Base-by-base conservation (phyloP, 1,284 basidiomycete species). In the Irpex rosettiformis region DNA sequence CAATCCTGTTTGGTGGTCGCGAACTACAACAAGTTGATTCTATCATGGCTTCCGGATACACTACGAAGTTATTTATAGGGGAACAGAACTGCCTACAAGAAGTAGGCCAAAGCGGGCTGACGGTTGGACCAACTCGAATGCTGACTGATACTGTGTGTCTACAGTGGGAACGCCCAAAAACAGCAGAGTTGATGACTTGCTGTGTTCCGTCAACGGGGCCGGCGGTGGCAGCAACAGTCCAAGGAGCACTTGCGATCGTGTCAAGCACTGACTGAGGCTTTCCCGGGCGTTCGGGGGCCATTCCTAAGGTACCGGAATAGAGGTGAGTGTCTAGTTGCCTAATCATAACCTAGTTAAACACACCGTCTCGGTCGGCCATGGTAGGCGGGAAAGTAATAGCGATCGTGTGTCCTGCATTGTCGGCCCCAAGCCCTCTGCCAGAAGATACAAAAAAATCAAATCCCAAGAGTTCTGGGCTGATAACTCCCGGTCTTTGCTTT, bases 61-160 rank as follows among this genome's bases (percentile, higher is more conserved):
- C 24, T 25, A 51, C 10, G 21, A 27, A 27, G 11, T 7, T 58
- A 62, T 51, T 67, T 69, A 74, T 52, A 66, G 65, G 53, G 65
- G 43, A 27, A 64, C 52, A 8, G 69, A 65, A 58, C 63, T 69
- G 13, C 71, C 73, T 54, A 78, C 72, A 54, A 77, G 71, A 11
- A 80, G 66, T 57, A 78, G 65, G 3, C 77, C 77, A 59, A 80
- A 77, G 37, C 78, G 70, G n/a, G 75, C 69, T 4, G 75, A 73
- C n/a, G 78, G 74, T 55, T 79, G 79, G 16, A 76, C 75, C 30
- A 79, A 66, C 10, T 75, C 72, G 58, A 80, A 55, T 7, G 74
- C 68, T 28, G 76, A 68, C 42, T 72, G 70, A 48, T 72, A 71
- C 8, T 73, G 69, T 24, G 71, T 65, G 48, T 77, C 77, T 13